Base-by-base conservation (phyloP, 2,329 filamentous ascomycete species). In the Sporothrix globosa region DNA sequence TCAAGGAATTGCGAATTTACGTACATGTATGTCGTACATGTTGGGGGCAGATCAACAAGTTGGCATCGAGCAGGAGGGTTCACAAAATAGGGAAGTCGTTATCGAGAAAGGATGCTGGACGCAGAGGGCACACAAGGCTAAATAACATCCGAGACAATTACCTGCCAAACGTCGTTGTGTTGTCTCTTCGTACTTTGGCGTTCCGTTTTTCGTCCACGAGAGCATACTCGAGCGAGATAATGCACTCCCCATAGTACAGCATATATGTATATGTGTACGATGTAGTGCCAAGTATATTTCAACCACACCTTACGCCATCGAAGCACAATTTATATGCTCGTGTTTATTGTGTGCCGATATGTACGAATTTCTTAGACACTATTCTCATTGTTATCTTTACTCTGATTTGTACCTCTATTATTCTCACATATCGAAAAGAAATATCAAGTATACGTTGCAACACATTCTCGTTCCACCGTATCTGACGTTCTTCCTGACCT, bases 121-220 rank as follows among this genome's bases (percentile, higher is more conserved):
- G 48, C 30, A 34, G 19, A 53, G 19, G 46, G 7, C 27, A 30
- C n/a, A 67, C 30, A 53, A 17, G 9, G 24, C 54, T 34, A 70
- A 48, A 71, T 71, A 70, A 63, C 69, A 67, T 68, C 69, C 69
- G 69, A 70, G 69, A 70, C 69, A 70, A 34, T 30, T 61, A 52
- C 69, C 69, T 67, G 63, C 54, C 69, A 61, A 27, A 63, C 58
- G 58, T 63, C 58, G 27, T 4, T 11, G 17, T 21, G 19, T 48
- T 44, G 30, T 60, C 30, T 24, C 19, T 60, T 58, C 54, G 39
- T 17, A 41, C 54, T 24, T 4, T 24, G 50, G 11, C 34, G 41
- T 44, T 60, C 11, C 34, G 19, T 34, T 34, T 58, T 9, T 44
- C 4, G 41, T 44, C 10, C 41, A 44, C 41, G 4, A 44, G 30